Conservation (phyloP, 176 grass and related monocot species). For the Cenchrus americanus region DNA sequence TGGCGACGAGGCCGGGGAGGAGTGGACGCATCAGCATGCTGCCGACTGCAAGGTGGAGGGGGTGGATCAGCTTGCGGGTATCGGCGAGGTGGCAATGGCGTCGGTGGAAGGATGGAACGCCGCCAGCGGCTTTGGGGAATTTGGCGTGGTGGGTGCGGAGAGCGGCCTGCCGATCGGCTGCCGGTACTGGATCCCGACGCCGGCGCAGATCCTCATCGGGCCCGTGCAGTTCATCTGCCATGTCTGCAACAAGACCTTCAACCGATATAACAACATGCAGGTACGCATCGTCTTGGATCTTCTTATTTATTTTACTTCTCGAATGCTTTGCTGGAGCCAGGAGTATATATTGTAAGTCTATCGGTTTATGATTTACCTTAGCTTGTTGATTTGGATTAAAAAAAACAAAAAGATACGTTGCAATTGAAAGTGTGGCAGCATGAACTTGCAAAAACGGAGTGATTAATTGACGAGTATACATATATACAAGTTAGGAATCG, state of each 20-base stretch:
- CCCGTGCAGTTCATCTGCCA: conserved; percentile 86
- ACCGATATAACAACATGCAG: conserved; percentile 97
- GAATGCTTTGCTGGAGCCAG: too few species aligned
- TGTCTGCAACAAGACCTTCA: conserved; percentile 94
- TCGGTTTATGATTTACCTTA: neutral
- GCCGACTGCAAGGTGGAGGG: conserved; percentile 36
- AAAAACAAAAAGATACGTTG: neutral
- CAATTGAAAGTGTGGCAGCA: neutral
- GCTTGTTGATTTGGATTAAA: neutral
- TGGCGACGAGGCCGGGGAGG: conserved; percentile 30
- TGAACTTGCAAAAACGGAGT: conserved; percentile 1
- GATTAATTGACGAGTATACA: neutral
- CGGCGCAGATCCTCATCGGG: conserved; percentile 80
- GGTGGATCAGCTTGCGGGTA: neutral
- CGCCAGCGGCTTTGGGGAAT: conserved; percentile 11
- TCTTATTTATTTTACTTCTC: too few species aligned
- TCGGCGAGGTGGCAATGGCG: conserved; percentile 21
- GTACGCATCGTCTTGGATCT: conserved; percentile 19
- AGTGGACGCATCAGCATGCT: conserved; percentile 4
- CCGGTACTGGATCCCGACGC: conserved; percentile 83
- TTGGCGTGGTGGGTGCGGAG: neutral
- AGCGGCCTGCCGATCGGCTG: conserved; percentile 16
- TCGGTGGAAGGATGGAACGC: conserved; percentile 33
- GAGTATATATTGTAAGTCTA: too few species aligned
- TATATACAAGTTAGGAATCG: neutral